phyloP scores from a whole-genome alignment of 176 grass and related monocot genomes.

The Cenchrus purpureus region DNA sequence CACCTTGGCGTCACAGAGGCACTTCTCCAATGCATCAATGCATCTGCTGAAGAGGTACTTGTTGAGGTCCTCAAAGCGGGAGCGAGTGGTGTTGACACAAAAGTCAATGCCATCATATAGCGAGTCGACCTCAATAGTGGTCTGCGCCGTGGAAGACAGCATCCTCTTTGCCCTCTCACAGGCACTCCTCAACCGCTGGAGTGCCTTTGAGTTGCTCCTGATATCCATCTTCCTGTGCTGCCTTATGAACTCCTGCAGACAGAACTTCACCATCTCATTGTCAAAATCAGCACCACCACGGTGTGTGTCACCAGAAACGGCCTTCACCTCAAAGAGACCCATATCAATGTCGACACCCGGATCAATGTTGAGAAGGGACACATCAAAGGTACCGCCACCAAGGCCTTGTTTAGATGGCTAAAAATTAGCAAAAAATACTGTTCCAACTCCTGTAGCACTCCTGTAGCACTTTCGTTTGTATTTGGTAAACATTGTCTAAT shows the following conservation, averaged over 20 bases:
- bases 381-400: background rate
- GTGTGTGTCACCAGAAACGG: background rate
- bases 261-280: background rate
- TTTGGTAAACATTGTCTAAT: no score
- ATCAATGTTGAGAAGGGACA: background rate
- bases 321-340: background rate
- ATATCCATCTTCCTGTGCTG: background rate
- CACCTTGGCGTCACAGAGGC: constrained; percentile 29
- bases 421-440: no score
- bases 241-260: background rate
- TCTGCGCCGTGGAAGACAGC: no score
- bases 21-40: background rate
- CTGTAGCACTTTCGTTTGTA: no score
- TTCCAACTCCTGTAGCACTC: no score
- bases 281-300: background rate
- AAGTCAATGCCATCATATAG: background rate
- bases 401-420: no score
- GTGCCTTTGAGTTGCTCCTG: background rate
- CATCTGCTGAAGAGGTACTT: background rate
- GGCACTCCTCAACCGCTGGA: no score
- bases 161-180: no score
- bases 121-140: no score
- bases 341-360: background rate
- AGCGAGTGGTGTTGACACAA: background rate
- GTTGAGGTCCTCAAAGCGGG: background rate